Evolutionary conservation across 371 early-diverging fungal species (phyloP).

Genomic region (Mucor mucedo): DNA sequence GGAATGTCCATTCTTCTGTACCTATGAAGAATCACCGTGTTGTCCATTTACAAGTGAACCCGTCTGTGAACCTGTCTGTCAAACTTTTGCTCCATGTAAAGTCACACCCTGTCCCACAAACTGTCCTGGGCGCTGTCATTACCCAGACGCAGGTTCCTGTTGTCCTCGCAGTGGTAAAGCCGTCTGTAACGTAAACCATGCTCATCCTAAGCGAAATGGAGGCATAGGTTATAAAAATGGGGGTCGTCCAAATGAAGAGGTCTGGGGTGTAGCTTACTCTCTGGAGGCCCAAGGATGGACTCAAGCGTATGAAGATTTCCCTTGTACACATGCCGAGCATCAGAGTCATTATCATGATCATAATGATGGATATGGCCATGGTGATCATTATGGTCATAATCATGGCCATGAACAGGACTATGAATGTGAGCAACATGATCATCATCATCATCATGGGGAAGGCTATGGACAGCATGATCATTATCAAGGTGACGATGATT

Average conservation of each 20-base stretch:
- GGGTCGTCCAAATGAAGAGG: background rate
- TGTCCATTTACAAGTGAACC: constrained; percentile 42
- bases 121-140: constrained; percentile 36
- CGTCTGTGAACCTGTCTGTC: constrained; percentile 31
- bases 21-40: constrained; percentile 26
- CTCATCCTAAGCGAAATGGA: background rate
- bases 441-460: background rate
- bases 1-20: constrained; percentile 29
- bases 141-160: constrained; percentile 39
- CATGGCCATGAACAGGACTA: background rate
- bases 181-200: constrained; percentile 13
- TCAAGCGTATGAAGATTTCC: background rate
- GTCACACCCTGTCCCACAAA: constrained; percentile 32
- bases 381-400: background rate
- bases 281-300: too few species aligned
- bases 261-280: too few species aligned
- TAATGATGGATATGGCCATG: background rate
- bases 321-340: background rate
- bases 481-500: background rate
- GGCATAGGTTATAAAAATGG: constrained; percentile 4
- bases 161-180: constrained; percentile 37
- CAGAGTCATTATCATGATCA: background rate
- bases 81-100: constrained; percentile 1
- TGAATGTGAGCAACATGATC: background rate
- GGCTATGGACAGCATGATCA: background rate